phyloP scores from a whole-genome alignment of 495 filamentous ascomycete species.

The Zalerion maritima region DNA sequence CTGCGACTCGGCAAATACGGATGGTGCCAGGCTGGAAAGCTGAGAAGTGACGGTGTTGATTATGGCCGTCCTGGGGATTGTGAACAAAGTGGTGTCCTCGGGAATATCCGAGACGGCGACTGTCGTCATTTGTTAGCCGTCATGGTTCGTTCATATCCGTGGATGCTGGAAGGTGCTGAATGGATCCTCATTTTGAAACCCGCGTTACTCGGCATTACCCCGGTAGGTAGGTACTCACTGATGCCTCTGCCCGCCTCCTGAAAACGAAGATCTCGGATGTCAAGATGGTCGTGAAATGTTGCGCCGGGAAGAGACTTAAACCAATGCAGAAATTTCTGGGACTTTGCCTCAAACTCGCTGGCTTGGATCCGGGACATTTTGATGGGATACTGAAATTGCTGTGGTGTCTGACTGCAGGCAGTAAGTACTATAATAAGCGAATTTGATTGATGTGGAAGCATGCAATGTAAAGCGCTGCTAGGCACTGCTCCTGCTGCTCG shows the following conservation, averaged over 20 bases:
- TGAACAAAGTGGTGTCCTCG: slow-evolving; percentile 31
- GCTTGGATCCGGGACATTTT: too few species aligned
- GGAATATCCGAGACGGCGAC: slow-evolving; percentile 30
- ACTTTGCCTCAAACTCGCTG: slow-evolving; percentile 16
- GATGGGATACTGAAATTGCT: too few species aligned
- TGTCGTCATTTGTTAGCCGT: slow-evolving; percentile 6
- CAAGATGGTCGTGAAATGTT: slow-evolving; percentile 28
- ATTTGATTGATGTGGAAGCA: too few species aligned
- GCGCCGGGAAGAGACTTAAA: slow-evolving; percentile 28
- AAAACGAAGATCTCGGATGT: slow-evolving; percentile 26
- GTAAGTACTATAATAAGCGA: too few species aligned
- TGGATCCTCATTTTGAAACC: too few species aligned
- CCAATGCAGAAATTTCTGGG: slow-evolving; percentile 27
- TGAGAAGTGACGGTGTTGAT: slow-evolving; percentile 27
- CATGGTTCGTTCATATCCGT: background rate
- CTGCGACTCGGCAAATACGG: slow-evolving; percentile 22
- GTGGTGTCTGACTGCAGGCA: too few species aligned
- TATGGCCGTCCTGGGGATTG: slow-evolving; percentile 29
- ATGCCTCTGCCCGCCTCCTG: slow-evolving; percentile 29
- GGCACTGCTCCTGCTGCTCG: too few species aligned
- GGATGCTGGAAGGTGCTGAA: too few species aligned
- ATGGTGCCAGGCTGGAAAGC: slow-evolving; percentile 19
- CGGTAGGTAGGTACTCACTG: too few species aligned
- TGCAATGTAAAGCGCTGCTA: too few species aligned
- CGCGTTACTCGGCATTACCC: too few species aligned